Conservation (phyloP, 352 stramenopile genomes). For the Nothophytophthora sp. region DNA sequence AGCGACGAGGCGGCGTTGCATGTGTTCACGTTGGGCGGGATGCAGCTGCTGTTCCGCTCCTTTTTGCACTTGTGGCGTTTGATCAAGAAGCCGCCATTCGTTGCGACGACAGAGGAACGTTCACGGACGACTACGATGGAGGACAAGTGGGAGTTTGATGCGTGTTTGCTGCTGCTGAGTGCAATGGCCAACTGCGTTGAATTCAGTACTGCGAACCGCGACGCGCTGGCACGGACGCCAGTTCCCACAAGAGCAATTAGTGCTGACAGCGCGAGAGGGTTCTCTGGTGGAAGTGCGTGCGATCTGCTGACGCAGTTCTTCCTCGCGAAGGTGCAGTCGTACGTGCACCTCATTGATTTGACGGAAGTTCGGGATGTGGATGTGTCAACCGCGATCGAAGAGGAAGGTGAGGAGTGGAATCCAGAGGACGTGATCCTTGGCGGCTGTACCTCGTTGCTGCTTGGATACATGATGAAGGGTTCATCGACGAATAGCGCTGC, state of each 20-base stretch:
- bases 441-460: slow-evolving; percentile 62
- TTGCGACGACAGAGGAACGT: neutral
- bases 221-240: slow-evolving; percentile 24
- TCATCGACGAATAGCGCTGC: slow-evolving; percentile 32
- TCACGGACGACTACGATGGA: slow-evolving; percentile 5
- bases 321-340: slow-evolving; percentile 52
- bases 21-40: slow-evolving; percentile 40
- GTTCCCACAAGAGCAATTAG: neutral
- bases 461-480: slow-evolving; percentile 73
- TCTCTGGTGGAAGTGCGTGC: slow-evolving; percentile 21
- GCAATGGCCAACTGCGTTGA: slow-evolving; percentile 77
- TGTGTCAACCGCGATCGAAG: slow-evolving; percentile 10
- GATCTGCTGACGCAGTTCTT: slow-evolving; percentile 58
- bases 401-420: slow-evolving; percentile 40
- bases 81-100: slow-evolving; percentile 1
- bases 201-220: slow-evolving; percentile 53
- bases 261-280: neutral
- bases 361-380: slow-evolving; percentile 6
- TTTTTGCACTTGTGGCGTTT: slow-evolving; percentile 43
- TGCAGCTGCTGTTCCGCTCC: slow-evolving; percentile 35
- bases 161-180: slow-evolving; percentile 58
- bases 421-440: slow-evolving; percentile 79
- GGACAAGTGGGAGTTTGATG: slow-evolving; percentile 62
- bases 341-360: slow-evolving; percentile 40
- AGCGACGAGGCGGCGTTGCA: slow-evolving; percentile 48